Base-by-base conservation (phyloP, 176 grass and related monocot genomes). In the Tillandsia leiboldiana region DNA sequence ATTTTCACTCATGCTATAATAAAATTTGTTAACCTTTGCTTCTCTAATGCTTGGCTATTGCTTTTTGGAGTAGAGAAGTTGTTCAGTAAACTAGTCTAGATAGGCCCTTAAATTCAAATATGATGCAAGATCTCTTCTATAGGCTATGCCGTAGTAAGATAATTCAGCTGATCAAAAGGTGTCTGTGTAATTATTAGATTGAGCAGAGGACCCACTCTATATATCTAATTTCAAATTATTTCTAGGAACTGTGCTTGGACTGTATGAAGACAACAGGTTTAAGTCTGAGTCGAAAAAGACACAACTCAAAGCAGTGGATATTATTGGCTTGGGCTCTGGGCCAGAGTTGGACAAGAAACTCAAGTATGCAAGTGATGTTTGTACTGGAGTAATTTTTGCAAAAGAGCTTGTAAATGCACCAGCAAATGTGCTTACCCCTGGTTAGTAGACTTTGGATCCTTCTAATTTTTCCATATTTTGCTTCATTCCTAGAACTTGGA, bases 341-440 rank as follows among this genome's bases (percentile, higher is more conserved):
- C 22, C 71, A 0, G 84, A 87, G 66, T 6, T 97, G 50, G 89
- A 93, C 66, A 49, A 77, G 78, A 90, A 93, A 75, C 81, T 97
- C 12, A 90, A 97, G 49, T 83, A 92, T 70, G 82, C 87, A 12
- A 85, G 77, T n/a, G 82, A 90, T 80, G 68, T 97, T 73, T 87
- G 76, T 13, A 87, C 94, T 0, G 93, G 86, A 12, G 93, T 97
- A 51, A 97, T 97, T 20, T 90, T 97, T 6, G 93, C 89, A 47
- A 97, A 85, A 86, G 89, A 97, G 75, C 94, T 97, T 74, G 89
- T 90, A 22, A 92, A 97, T 86, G 87, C 94, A 50, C 94, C 94
- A 47, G 89, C 94, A 12, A 97, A 97, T 79, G 94, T 97, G 50
- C 94, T 92, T 57, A 97, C 89, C 51, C 94, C 94, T 83, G 89